Percentiles rank a stretch among this genome's conserved stretches.
These are phyloP conservation scores for Claviceps purpurea DNA, from an alignment of 2,329 filamentous ascomycete genomes.

Conservation along the genomic window DNA sequence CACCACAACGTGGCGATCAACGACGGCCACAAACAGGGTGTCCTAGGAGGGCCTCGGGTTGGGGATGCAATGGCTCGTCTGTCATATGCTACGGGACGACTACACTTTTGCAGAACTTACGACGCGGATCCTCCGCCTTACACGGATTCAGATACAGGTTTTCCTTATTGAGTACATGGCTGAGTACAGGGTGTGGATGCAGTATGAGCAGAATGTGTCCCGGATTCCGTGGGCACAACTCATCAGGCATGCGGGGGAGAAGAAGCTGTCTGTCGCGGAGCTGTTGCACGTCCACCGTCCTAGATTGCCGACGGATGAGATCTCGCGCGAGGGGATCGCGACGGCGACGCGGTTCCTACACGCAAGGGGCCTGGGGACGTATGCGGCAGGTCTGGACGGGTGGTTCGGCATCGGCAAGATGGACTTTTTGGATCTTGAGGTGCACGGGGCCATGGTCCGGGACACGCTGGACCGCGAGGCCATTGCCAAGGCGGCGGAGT, in stretches of 20 bases:
- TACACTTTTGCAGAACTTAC: conserved; percentile 11
- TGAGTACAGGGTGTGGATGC: conserved; percentile 9
- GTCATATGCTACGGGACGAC: conserved; percentile 10
- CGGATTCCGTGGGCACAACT: conserved; percentile 7
- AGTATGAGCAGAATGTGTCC: conserved; percentile 9
- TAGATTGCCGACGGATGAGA: conserved; percentile 11
- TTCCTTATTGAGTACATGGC: conserved; percentile 13
- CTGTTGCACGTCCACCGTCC: conserved; percentile 12
- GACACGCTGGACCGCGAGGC: conserved; percentile 10
- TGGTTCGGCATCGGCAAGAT: conserved; percentile 6
- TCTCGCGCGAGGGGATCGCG: conserved; percentile 9
- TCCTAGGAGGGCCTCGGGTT: conserved; percentile 14
- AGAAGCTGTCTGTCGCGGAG: conserved; percentile 3
- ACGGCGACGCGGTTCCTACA: conserved; percentile 10
- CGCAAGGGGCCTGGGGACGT: neutral
- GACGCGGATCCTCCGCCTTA: conserved; percentile 10
- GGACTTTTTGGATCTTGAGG: conserved; percentile 13
- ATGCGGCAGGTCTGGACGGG: conserved; percentile 6
- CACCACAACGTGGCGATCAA: neutral
- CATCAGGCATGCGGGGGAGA: conserved; percentile 4
- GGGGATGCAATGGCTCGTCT: conserved; percentile 15
- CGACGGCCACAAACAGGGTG: neutral
- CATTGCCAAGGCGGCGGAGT: conserved; percentile 4
- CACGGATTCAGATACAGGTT: conserved; percentile 9
- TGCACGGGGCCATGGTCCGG: conserved; percentile 12